Percentiles rank a stretch among this genome's conserved stretches.
Evolutionary conservation across 106 monocot species (phyloP).

Genomic region (Dioscorea dumetorum): DNA sequence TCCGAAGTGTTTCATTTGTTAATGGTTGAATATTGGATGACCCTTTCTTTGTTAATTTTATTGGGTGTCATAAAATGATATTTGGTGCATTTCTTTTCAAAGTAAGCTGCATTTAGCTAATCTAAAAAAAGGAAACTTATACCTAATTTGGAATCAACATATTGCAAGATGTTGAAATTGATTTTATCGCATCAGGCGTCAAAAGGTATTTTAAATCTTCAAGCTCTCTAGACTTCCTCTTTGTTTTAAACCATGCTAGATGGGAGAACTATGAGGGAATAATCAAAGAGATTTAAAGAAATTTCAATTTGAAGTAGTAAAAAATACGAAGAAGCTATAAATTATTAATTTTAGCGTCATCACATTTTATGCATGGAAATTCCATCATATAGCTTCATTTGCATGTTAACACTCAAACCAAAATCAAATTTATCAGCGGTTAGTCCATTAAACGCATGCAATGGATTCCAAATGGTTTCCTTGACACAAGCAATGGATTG

Average conservation of each 20-base stretch:
- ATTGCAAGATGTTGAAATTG: constrained; percentile 66
- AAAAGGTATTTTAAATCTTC: constrained; percentile 89
- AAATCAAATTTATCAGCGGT: no score
- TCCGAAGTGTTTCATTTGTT: constrained; percentile 89
- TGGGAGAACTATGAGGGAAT: constrained; percentile 73
- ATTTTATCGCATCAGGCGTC: constrained; percentile 79
- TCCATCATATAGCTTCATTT: no score
- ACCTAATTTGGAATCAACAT: constrained; percentile 87
- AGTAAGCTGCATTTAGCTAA: no score
- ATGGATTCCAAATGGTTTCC: no score
- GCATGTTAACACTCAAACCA: no score
- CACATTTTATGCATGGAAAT: no score
- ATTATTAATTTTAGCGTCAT: not conserved
- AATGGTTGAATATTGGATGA: constrained; percentile 91
- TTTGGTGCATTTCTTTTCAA: no score
- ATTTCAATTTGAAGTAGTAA: not conserved
- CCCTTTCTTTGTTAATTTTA: constrained; percentile 81
- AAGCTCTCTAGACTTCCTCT: constrained; percentile 85
- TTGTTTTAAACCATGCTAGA: constrained; percentile 88
- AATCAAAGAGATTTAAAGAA: not conserved
- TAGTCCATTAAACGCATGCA: no score
- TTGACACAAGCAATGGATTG: no score
- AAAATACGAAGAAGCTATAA: not conserved
- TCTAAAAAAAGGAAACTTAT: not conserved
- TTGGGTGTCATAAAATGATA: not conserved